A percentile compares a stretch with the other conserved stretches of the same genome.
These are phyloP conservation scores for Fusarium nanum DNA, from an alignment of 2,329 filamentous ascomycete genomes.

Conservation along the genomic window DNA sequence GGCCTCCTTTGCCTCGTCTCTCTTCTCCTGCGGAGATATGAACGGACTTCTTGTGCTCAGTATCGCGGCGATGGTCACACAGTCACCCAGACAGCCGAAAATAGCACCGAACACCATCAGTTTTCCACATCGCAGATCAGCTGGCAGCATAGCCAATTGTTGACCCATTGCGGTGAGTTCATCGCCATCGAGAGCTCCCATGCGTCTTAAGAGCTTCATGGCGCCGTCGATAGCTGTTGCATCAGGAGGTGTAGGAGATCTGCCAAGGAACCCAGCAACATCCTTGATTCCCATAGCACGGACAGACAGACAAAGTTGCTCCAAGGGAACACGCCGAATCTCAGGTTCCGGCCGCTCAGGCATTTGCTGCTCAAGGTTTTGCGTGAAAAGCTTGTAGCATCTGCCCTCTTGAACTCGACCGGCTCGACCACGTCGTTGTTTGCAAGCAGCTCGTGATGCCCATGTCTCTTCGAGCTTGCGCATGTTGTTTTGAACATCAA, in stretches of 20 bases:
- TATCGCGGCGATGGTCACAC: conserved; percentile 89
- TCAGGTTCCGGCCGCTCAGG: conserved; percentile 89
- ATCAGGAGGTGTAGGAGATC: conserved; percentile 90
- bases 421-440: conserved; percentile 91
- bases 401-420: conserved; percentile 90
- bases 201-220: conserved; percentile 79
- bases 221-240: conserved; percentile 87
- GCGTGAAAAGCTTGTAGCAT: conserved; percentile 96
- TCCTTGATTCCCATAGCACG: conserved; percentile 93
- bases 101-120: conserved; percentile 95
- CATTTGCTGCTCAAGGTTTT: conserved; percentile 88
- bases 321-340: conserved; percentile 90
- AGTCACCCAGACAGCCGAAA: conserved; percentile 91
- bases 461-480: conserved; percentile 93
- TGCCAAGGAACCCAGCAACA: conserved; percentile 82
- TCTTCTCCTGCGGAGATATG: conserved; percentile 81
- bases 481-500: conserved; percentile 92
- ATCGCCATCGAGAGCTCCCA: conserved; percentile 88
- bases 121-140: conserved; percentile 92
- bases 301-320: conserved; percentile 94
- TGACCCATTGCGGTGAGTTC: conserved; percentile 90
- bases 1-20: conserved; percentile 83
- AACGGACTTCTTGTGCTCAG: conserved; percentile 92
- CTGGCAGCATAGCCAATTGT: conserved; percentile 94
- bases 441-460: conserved; percentile 93